Base-by-base conservation (phyloP, 2,329 filamentous ascomycete species). In the Paraconiothyrium sp. region DNA sequence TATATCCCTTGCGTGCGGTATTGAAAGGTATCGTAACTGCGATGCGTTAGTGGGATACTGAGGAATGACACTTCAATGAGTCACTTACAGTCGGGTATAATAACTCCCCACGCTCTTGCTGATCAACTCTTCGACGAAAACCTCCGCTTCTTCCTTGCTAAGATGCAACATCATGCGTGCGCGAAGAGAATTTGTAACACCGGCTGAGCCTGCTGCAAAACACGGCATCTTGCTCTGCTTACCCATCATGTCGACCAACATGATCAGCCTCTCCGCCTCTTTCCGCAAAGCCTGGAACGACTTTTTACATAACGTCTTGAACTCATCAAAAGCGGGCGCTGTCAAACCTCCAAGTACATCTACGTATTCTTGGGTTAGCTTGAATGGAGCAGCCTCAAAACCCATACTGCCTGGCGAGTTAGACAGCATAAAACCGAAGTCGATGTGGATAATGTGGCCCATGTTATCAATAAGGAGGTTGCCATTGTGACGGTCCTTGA, bases 1-100 rank as follows among this genome's bases (percentile, higher is more conserved):
- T 94, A 94, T 79, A 94, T 94, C 69, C 92, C 92, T 80, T 94
- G 92, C 39, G 92, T 94, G 73, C 92, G 88, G 81, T 94, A 94
- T 82, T 94, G 92, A 82, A 93, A 94, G 64, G 91, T 92, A 79
- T 93, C 91, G 74, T 93, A 93, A 79, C 90, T 92, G 64, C 10
- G 57, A 34, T n/a, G 35, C 4, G 34, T 73, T 54, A 77, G 67
- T 57, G 51, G n/a, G 50, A 52, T 43, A 41, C 14, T 14, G 22
- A 20, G 4, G 2, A 4, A 32, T 5, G 5, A 7, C 34, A 8
- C 30, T 20, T 20, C 20, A 16, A 48, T 8, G 27, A 2, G 27
- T 30, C 9, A 27, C 90, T 84, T 82, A 93, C 89, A 94, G 85
- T 82, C 92, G 87, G 75, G 92, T 94, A 77, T 94, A 94, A 80